Conservation (phyloP, 2,329 filamentous ascomycete species). For the Pezicula radicicola region DNA sequence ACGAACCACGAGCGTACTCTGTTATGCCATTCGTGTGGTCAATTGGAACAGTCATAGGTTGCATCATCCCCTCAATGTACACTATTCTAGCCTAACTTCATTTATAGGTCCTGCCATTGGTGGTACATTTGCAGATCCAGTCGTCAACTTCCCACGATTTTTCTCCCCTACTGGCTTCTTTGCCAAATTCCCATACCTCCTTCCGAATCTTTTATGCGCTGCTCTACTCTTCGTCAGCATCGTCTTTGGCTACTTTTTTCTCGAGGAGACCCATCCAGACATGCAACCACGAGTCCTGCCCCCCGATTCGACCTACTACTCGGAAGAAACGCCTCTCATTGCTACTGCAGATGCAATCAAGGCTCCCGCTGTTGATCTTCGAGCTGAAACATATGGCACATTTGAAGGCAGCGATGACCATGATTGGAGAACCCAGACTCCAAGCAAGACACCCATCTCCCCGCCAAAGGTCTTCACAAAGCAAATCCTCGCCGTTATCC, state of each 20-base stretch:
- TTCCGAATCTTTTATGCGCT: slow-evolving; percentile 86
- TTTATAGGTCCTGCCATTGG: slow-evolving; percentile 73
- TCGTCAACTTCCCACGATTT: slow-evolving; percentile 65
- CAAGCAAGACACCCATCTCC: slow-evolving; percentile 7
- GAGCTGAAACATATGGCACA: slow-evolving; percentile 77
- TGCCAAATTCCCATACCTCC: slow-evolving; percentile 76
- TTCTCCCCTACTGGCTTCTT: slow-evolving; percentile 72
- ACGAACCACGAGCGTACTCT: slow-evolving; percentile 84
- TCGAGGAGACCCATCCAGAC: slow-evolving; percentile 88
- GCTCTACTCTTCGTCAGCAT: slow-evolving; percentile 74
- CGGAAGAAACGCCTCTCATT: slow-evolving; percentile 63
- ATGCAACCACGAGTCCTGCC: slow-evolving; percentile 56
- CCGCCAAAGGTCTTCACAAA: slow-evolving; percentile 50
- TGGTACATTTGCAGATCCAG: slow-evolving; percentile 79
- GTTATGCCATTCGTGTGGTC: slow-evolving; percentile 96
- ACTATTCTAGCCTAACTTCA: too few relatives aligned
- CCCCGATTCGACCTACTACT: slow-evolving; percentile 47
- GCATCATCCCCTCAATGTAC: too few relatives aligned
- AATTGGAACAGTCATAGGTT: slow-evolving; percentile 74
- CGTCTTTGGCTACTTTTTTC: slow-evolving; percentile 71
- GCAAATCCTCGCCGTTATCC: slow-evolving; percentile 70
- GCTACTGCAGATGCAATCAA: slow-evolving; percentile 72
- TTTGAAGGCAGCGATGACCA: slow-evolving; percentile 41
- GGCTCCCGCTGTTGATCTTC: slow-evolving; percentile 68
- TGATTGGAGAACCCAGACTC: slow-evolving; percentile 27